Conservation (phyloP, 192 early-diverging fungal species). For the Spizellomyces sp. region DNA sequence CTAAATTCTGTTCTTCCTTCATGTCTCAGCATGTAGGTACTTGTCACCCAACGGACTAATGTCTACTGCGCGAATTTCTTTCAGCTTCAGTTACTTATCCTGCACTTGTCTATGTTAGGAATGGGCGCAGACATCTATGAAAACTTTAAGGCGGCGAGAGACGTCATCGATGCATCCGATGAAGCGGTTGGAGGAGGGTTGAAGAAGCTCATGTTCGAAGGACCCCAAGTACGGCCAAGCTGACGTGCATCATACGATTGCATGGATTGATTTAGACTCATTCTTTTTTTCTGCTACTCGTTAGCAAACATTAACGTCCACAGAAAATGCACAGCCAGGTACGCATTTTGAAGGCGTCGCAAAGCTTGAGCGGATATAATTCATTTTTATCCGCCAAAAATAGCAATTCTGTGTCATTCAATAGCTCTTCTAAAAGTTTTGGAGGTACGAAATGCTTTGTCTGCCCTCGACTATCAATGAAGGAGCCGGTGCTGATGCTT, state of each 20-base stretch:
- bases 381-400: not conserved
- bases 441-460: slow-evolving; percentile 49
- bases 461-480: slow-evolving; percentile 2
- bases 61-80: not conserved
- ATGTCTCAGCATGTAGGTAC: slow-evolving; percentile 30
- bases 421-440: slow-evolving; percentile 84
- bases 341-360: not conserved
- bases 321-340: slow-evolving; percentile 83
- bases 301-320: slow-evolving; percentile 56
- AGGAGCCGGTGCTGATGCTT: not conserved
- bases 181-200: slow-evolving; percentile 74
- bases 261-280: not conserved
- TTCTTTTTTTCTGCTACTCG: not conserved
- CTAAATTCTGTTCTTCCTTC: not conserved
- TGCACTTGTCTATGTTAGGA: slow-evolving; percentile 41
- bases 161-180: slow-evolving; percentile 89
- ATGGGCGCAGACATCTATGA: slow-evolving; percentile 92
- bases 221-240: slow-evolving; percentile 59
- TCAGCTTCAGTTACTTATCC: not conserved
- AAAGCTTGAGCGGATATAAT: no score
- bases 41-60: not conserved
- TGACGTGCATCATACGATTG: not conserved
- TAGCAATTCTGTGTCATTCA: slow-evolving; percentile 87
- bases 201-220: slow-evolving; percentile 84
- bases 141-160: slow-evolving; percentile 69